Evolutionary conservation across 164 flowering plant genomes (phyloP).

Genomic region (Chimonanthus salicifolius): DNA sequence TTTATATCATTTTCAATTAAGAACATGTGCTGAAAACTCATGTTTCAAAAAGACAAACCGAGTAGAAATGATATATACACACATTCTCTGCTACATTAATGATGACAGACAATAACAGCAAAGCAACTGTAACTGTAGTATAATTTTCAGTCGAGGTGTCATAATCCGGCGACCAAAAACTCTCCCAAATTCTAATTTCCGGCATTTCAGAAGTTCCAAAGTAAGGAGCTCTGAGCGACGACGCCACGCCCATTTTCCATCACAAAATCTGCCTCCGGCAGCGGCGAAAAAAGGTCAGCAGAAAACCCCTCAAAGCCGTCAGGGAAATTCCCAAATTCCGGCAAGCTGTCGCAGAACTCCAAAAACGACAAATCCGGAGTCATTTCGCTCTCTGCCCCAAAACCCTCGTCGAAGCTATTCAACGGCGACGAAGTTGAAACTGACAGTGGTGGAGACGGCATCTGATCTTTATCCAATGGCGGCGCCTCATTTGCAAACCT

Average conservation of each 20-base stretch:
- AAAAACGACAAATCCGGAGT: conserved; percentile 20
- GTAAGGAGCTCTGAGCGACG: conserved; percentile 21
- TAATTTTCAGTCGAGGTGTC: background rate
- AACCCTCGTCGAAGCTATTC: conserved; percentile 17
- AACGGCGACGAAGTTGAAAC: conserved; percentile 25
- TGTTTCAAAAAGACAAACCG: no score
- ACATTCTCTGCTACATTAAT: no score
- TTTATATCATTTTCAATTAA: background rate
- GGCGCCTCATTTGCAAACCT: conserved; percentile 47
- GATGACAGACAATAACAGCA: no score
- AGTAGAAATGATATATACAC: no score
- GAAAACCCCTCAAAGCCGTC: conserved; percentile 33
- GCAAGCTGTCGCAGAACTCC: conserved; percentile 22
- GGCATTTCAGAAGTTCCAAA: conserved; percentile 45
- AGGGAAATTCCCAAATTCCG: conserved; percentile 29
- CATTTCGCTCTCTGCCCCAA: conserved; percentile 16
- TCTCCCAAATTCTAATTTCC: conserved; percentile 11
- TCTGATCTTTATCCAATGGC: conserved; percentile 5
- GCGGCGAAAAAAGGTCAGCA: conserved; percentile 13
- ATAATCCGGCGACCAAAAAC: conserved; percentile 16
- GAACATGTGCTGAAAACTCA: no score
- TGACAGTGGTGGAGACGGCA: background rate
- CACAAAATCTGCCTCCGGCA: conserved; percentile 9
- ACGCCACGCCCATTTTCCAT: conserved; percentile 24
- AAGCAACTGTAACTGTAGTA: no score